Evolutionary conservation across 768 basidiomycete genomes (phyloP), one percentile per base, ranked within the genome.

Genomic region (Russula abietina): DNA sequence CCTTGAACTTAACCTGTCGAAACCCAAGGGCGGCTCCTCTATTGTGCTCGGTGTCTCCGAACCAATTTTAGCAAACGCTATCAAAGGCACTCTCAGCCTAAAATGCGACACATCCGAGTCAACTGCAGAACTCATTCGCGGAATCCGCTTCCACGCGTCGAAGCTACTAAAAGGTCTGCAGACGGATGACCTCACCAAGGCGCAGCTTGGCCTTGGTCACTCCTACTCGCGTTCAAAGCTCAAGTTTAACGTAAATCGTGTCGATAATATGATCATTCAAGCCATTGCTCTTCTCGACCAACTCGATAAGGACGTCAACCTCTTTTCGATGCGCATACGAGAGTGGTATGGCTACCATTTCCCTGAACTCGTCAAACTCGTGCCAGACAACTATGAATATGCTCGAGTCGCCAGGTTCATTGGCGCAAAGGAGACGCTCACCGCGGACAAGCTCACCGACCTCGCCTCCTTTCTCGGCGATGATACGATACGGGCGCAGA

Each of bases 311-410:
- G 96, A 98, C 74, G 93, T 98, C 75, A 98, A 98, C 79, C 85
- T 95, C 33, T 98, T 98, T 74, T 89, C 94, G 22, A 98, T 98
- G 96, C 91, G 96, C 38, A 87, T 97, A 55, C 83, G 96, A 70
- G 96, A 98, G 74, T 98, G 96, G 96, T 98, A 98, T 74, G 96
- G 96, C 8, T 98, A 95, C 78, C 96, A 98, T 74, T 98, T 97
- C 81, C 96, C 96, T 43, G 96, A 98, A 76, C 89, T 98, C 68
- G 83, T 96, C 77, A 87, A 83, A 65, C 80, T 98, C 71, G 93
- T 98, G 1, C 85, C 94, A 60, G 96, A 98, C 76, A 96, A 97
- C 73, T 86, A 92, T 75, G 87, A 90, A 71, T 98, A 97, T 73
- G 94, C 95, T n/a, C 81, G 81, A 17, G 81, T 86, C 17, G 91